These are phyloP conservation scores for Aspergillus quadricinctus DNA, from an alignment of 2,329 filamentous ascomycete species.

Conservation along the genomic window DNA sequence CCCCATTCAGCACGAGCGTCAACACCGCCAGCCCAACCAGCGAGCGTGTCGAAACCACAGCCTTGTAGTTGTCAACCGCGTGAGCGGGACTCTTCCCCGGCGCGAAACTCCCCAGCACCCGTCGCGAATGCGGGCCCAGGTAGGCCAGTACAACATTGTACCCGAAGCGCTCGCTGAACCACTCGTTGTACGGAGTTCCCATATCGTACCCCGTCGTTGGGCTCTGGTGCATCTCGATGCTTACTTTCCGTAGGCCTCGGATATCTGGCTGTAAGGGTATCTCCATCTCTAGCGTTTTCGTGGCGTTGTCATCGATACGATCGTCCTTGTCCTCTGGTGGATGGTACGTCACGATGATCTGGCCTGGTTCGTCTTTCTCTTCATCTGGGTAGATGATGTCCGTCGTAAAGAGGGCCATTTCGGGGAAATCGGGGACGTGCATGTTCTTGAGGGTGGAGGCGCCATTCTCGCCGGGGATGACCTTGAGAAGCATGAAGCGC, in stretches of 20 bases:
- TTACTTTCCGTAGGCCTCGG: conserved; percentile 43
- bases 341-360: conserved; percentile 40
- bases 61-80: neutral
- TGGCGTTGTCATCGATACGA: conserved; percentile 7
- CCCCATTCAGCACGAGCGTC: conserved; percentile 7
- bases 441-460: conserved; percentile 48
- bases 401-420: conserved; percentile 62
- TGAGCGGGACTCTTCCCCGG: conserved; percentile 36
- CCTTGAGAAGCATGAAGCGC: conserved; percentile 64
- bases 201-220: conserved; percentile 59
- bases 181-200: conserved; percentile 55
- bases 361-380: conserved; percentile 17
- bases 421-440: conserved; percentile 54
- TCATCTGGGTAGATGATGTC: conserved; percentile 40
- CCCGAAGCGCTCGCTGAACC: conserved; percentile 66
- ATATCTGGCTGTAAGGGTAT: conserved; percentile 56
- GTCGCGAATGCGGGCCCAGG: conserved; percentile 57
- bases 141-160: conserved; percentile 60
- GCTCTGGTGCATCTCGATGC: conserved; percentile 59
- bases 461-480: conserved; percentile 29
- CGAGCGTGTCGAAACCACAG: conserved; percentile 1
- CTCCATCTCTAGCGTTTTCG: conserved; percentile 46
- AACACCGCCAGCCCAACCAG: conserved; percentile 1
- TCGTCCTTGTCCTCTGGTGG: conserved; percentile 15
- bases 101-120: conserved; percentile 59